phyloP scores from a whole-genome alignment of 108 stramenopile species.

The Ochromonas danica region DNA sequence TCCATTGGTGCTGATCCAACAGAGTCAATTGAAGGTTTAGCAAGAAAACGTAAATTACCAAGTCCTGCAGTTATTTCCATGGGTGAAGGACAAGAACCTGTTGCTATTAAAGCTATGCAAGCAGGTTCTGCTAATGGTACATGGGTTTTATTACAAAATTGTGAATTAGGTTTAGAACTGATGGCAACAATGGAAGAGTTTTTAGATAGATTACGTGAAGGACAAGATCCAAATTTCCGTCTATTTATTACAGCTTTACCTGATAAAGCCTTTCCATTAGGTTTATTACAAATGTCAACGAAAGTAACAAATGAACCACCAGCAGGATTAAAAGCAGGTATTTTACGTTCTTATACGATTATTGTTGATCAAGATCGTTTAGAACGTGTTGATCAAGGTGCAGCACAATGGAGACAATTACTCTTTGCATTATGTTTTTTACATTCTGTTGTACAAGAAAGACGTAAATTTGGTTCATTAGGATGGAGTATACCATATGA shows the following conservation, averaged over 20 bases:
- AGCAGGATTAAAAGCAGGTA: conserved; percentile 75
- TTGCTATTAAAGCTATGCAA: conserved; percentile 79
- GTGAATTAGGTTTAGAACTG: conserved; percentile 29
- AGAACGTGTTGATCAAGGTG: conserved; percentile 73
- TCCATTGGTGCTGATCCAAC: conserved; percentile 84
- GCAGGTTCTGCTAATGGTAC: conserved; percentile 78
- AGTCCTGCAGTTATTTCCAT: conserved; percentile 76
- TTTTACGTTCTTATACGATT: conserved; percentile 77
- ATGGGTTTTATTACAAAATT: conserved; percentile 82
- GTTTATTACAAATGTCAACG: conserved; percentile 84
- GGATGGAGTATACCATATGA: conserved; percentile 90
- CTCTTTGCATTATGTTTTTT: conserved; percentile 79
- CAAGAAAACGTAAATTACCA: conserved; percentile 77
- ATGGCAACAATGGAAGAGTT: conserved; percentile 55
- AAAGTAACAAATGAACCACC: conserved; percentile 85
- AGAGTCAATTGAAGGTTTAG: conserved; percentile 76
- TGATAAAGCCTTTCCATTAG: conserved; percentile 76
- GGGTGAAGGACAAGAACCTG: conserved; percentile 88
- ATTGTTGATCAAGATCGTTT: conserved; percentile 86
- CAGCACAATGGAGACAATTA: conserved; percentile 77
- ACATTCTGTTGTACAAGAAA: conserved; percentile 81
- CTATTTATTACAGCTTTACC: conserved; percentile 86
- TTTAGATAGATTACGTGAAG: conserved; percentile 65
- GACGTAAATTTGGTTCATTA: conserved; percentile 84
- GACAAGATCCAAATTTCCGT: conserved; percentile 76